phyloP scores from a whole-genome alignment of 345 rosid genomes.

The Odontarrhena argentea region DNA sequence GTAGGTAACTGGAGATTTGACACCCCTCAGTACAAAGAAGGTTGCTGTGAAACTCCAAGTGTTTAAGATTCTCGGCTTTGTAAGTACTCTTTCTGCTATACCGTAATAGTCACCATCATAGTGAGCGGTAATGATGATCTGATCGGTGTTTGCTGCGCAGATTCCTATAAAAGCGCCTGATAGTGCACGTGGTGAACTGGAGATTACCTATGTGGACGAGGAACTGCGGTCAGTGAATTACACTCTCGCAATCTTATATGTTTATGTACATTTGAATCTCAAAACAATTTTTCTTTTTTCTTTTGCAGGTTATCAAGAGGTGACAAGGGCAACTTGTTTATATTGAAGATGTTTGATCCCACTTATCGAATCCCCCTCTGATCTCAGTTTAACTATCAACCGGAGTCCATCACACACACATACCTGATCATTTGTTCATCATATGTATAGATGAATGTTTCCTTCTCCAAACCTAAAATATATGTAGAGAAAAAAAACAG shows the following conservation, averaged over 20 bases:
- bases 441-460: conserved; percentile 30
- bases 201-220: conserved; percentile 65
- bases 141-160: conserved; percentile 32
- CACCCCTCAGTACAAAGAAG: conserved; percentile 69
- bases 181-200: conserved; percentile 63
- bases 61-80: conserved; percentile 81
- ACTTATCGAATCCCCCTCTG: conserved; percentile 70
- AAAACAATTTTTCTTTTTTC: neutral
- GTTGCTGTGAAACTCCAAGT: conserved; percentile 81
- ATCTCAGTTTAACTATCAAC: neutral
- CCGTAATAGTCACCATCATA: neutral
- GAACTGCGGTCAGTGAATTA: conserved; percentile 51
- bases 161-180: conserved; percentile 66
- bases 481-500: conserved; percentile 1
- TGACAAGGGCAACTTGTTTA: conserved; percentile 84
- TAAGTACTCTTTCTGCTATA: conserved; percentile 40
- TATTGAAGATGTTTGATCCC: conserved; percentile 91
- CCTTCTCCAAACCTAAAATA: neutral
- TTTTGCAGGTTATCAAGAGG: conserved; percentile 79
- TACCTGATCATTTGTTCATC: neutral
- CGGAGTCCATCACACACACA: conserved; percentile 7
- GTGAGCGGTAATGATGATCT: conserved; percentile 7
- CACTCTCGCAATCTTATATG: neutral
- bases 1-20: conserved; percentile 87
- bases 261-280: conserved; percentile 2